Evolutionary conservation across 2,329 filamentous ascomycete genomes (phyloP), one percentile per base, ranked within the genome.

Genomic region (Diaporthe sp.): DNA sequence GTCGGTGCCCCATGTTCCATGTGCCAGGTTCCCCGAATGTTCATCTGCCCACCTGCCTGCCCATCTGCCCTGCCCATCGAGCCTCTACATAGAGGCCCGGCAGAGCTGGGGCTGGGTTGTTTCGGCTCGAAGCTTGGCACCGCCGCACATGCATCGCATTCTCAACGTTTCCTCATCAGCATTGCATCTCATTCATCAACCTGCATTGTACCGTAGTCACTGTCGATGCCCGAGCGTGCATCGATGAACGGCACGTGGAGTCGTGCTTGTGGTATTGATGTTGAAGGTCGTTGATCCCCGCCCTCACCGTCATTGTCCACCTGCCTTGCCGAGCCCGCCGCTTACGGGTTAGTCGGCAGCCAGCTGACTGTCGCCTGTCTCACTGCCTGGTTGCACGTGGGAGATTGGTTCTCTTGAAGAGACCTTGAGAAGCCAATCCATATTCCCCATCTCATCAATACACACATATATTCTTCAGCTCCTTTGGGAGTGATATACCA

Each of bases 341-440:
- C 37, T 70, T 70, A 53, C 65, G 65, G 65, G 6, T 42, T 70
- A 70, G 65, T 42, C 34, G 49, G 65, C 34, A 42, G 10, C 46
- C 65, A 70, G 65, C 65, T 70, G 65, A 70, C 65, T 55, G 34
- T 28, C 65, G 49, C 65, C 65, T 70, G 65, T 70, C 65, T 70
- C 49, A 70, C 46, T 55, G 65, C 65, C 65, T 31, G 65, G 65
- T 39, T 19, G 65, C 65, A 70, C 49, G 65, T 70, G 65, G 65
- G 49, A 25, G 31, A 55, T 55, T 31, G 12, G 8, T 42, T 15
- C 65, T 70, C 17, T 25, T 31, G 31, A 68, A 53, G n/a, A 39
- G n/a, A 70, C 25, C 10, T 42, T 34, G 53, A 55, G 53, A 55
- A 39, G 46, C 34, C 46, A 42, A 42, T 55, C 12, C 49, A 19